Conservation (phyloP, 768 basidiomycete genomes). For the Phlegmacium glaucopus region DNA sequence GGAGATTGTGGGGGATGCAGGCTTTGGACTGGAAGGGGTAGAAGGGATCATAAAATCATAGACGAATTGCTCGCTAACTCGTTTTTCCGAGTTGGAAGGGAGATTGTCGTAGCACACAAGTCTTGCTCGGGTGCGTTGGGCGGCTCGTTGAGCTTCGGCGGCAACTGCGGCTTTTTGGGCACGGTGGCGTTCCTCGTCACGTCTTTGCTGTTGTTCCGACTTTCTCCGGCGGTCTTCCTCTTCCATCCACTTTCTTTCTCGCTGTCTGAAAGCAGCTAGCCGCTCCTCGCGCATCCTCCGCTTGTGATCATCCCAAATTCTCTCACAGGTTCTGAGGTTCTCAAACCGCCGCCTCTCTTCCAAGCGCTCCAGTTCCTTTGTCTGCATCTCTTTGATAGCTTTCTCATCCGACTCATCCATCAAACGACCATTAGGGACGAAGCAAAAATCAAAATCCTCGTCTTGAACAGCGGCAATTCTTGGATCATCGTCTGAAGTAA, state of each 20-base stretch:
- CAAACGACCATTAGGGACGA: constrained; percentile 39
- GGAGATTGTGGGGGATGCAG: constrained; percentile 18
- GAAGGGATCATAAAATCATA: constrained; percentile 19
- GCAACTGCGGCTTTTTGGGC: constrained; percentile 12
- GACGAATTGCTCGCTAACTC: constrained; percentile 21
- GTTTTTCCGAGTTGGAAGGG: constrained; percentile 5
- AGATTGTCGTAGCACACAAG: constrained; percentile 15
- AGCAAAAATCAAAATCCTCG: constrained; percentile 47
- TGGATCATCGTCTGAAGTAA: constrained; percentile 56
- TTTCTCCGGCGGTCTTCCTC: constrained; percentile 24
- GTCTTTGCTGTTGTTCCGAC: constrained; percentile 25
- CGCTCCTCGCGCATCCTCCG: constrained; percentile 37
- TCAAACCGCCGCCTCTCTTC: constrained; percentile 35
- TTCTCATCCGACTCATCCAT: constrained; percentile 41
- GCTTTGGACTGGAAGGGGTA: constrained; percentile 22
- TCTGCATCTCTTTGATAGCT: constrained; percentile 31
- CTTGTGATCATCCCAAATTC: constrained; percentile 48
- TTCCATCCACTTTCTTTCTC: constrained; percentile 25
- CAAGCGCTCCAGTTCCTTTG: constrained; percentile 33
- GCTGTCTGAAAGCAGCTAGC: constrained; percentile 27
- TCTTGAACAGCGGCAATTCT: constrained; percentile 58
- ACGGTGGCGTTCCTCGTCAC: constrained; percentile 25
- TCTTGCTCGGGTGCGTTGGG: constrained; percentile 10
- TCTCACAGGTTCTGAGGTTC: constrained; percentile 42
- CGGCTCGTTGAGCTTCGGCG: constrained; percentile 9